phyloP scores from a whole-genome alignment of 371 early-diverging fungal species.

The Mortierella sp. region DNA sequence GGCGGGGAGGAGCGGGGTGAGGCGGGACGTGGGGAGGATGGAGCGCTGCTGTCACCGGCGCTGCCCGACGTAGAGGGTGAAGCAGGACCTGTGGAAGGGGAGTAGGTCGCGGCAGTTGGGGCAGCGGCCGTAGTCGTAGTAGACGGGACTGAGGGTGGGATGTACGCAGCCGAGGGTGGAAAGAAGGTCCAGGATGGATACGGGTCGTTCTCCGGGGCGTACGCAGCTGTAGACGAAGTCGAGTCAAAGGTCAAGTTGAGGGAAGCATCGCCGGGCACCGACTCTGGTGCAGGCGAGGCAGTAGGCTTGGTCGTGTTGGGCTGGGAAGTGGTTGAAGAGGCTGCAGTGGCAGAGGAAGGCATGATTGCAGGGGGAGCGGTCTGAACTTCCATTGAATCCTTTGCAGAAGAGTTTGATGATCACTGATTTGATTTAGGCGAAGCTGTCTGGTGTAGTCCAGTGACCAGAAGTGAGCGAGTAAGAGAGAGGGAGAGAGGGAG shows the following conservation, averaged over 20 bases:
- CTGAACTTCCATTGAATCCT: constrained; percentile 11
- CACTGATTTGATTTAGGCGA: background rate
- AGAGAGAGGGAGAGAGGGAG: background rate
- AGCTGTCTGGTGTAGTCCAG: background rate
- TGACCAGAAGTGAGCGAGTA: background rate
- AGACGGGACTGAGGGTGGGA: constrained; percentile 10
- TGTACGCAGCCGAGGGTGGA: constrained; percentile 41
- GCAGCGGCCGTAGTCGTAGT: background rate
- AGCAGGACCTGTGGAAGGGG: background rate
- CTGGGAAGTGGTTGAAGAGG: background rate
- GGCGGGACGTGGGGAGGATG: constrained; percentile 26
- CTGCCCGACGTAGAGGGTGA: constrained; percentile 4
- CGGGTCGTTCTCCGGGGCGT: constrained; percentile 29
- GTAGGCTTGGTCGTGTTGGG: background rate
- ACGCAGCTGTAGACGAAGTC: background rate
- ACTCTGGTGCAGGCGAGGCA: background rate
- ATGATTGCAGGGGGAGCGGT: background rate
- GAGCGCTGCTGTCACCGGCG: constrained; percentile 3
- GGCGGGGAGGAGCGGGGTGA: constrained; percentile 31
- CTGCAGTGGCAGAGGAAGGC: background rate
- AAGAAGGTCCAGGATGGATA: constrained; percentile 49
- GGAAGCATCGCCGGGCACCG: background rate
- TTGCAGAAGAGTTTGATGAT: background rate
- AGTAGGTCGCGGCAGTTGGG: background rate
- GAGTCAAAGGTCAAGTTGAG: background rate